phyloP scores from a whole-genome alignment of 257 asterid genomes.

The Cynanchum wilfordii region DNA sequence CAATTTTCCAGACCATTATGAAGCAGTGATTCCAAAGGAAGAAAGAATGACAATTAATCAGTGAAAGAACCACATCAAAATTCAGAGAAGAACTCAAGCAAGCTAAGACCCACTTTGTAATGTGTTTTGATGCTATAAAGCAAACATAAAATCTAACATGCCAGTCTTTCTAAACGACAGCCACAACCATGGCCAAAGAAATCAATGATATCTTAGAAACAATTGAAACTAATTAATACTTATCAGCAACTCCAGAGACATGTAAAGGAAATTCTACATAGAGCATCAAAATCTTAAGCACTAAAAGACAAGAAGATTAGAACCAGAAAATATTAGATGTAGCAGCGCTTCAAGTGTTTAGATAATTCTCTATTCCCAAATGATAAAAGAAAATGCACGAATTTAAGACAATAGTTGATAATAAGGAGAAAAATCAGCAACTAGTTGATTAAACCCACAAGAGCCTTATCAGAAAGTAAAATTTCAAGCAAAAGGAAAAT shows the following conservation, averaged over 20 bases:
- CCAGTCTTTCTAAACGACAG: background rate
- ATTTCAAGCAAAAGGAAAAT: background rate
- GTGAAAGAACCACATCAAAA: background rate
- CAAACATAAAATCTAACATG: background rate
- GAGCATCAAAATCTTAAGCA: background rate
- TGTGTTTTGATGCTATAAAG: background rate
- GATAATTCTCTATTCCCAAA: background rate
- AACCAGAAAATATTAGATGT: background rate
- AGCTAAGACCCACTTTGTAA: background rate
- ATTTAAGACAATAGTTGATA: background rate
- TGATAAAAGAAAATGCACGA: background rate
- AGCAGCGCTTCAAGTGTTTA: background rate
- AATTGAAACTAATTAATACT: background rate
- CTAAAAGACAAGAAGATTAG: background rate
- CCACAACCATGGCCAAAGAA: background rate
- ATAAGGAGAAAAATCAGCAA: background rate
- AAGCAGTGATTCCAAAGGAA: background rate
- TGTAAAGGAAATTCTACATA: background rate
- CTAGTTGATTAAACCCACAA: background rate
- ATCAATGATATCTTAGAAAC: background rate
- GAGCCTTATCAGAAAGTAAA: background rate
- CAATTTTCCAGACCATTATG: background rate
- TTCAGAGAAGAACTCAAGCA: background rate
- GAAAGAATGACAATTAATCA: background rate
- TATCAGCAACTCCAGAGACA: background rate